These are phyloP conservation scores for Epicoccum sorghinum DNA, from an alignment of 2,329 filamentous ascomycete genomes.

Conservation along the genomic window DNA sequence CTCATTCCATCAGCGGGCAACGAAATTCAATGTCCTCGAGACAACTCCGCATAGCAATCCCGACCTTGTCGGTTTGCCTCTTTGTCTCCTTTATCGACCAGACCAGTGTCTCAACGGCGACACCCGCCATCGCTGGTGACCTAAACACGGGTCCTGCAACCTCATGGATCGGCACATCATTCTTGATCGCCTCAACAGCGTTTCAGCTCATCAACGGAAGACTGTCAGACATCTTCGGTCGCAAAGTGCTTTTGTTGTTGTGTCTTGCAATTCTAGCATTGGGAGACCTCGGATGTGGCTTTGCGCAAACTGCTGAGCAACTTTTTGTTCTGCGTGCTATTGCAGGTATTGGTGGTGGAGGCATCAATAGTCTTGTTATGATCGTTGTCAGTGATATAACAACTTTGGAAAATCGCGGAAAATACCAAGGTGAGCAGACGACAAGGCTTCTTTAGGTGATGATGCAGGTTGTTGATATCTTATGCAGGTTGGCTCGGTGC, in stretches of 20 bases:
- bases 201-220: constrained; percentile 60
- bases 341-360: constrained; percentile 59
- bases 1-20: constrained; percentile 47
- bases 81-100: constrained; percentile 64
- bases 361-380: constrained; percentile 53
- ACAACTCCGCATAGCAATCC: constrained; percentile 60
- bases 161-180: constrained; percentile 34
- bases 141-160: constrained; percentile 31
- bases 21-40: constrained; percentile 61
- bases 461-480: neutral
- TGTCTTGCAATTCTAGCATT: constrained; percentile 56
- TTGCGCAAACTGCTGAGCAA: constrained; percentile 50
- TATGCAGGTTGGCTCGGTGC: constrained; percentile 30
- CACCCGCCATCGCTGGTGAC: constrained; percentile 47
- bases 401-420: constrained; percentile 53
- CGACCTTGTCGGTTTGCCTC: constrained; percentile 59
- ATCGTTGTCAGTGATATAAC: constrained; percentile 60
- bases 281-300: constrained; percentile 60
- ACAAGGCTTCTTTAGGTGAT: neutral
- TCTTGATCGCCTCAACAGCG: constrained; percentile 43
- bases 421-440: constrained; percentile 34
- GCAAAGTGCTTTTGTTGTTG: constrained; percentile 45
- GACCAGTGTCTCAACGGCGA: constrained; percentile 51
- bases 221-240: constrained; percentile 59
- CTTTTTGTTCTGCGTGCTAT: constrained; percentile 62